Conservation (phyloP, 257 asterid genomes). For the Solanum stenotomum region DNA sequence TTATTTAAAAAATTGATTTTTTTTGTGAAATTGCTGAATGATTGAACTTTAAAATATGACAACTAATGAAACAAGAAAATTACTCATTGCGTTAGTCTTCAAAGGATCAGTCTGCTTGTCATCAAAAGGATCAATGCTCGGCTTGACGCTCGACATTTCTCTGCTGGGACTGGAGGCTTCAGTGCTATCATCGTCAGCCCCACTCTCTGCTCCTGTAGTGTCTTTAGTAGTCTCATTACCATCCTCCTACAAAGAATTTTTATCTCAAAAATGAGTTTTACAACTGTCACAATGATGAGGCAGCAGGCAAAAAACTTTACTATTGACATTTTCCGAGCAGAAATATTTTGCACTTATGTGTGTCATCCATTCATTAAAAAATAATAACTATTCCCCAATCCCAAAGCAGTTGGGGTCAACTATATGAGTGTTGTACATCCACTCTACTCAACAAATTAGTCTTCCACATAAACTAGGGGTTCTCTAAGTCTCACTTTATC, state of each 20-base stretch:
- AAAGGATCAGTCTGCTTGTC: constrained; percentile 65
- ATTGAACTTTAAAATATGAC: neutral
- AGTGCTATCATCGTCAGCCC: constrained; percentile 8
- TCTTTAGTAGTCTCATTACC: constrained; percentile 25
- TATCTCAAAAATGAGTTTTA: neutral
- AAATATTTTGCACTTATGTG: neutral
- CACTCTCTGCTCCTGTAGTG: constrained; percentile 25
- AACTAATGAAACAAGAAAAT: constrained; percentile 15
- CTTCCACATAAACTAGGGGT: neutral
- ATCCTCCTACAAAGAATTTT: constrained; percentile 31
- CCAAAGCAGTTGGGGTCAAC: neutral
- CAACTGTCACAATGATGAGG: neutral
- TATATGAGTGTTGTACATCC: neutral
- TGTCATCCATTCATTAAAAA: neutral
- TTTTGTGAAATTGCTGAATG: no score
- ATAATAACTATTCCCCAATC: neutral
- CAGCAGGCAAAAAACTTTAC: neutral
- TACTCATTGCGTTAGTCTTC: constrained; percentile 68
- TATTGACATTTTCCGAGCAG: neutral
- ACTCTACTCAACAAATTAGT: neutral
- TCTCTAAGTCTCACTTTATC: neutral
- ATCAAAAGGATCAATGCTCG: constrained; percentile 73
- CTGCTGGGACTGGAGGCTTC: constrained; percentile 8
- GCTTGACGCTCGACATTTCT: constrained; percentile 20
- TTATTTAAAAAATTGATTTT: neutral